Evolutionary conservation across 192 early-diverging fungal species (phyloP).

Genomic region (Powellomyces hirtus): DNA sequence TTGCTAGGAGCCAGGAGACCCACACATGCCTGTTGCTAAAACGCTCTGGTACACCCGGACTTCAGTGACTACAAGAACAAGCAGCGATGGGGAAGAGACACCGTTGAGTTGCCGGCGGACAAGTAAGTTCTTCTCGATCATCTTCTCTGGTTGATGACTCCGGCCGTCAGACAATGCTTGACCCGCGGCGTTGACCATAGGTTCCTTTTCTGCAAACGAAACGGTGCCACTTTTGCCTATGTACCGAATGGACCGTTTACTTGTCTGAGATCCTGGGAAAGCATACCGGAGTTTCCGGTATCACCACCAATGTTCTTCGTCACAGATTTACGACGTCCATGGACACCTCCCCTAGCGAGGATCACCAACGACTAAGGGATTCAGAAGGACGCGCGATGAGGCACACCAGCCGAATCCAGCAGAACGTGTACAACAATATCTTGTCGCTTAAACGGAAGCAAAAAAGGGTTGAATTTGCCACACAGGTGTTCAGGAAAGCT

Average conservation of each 20-base stretch:
- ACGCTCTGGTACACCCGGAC: not conserved
- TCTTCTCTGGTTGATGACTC: constrained; percentile 8
- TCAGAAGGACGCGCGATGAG: not conserved
- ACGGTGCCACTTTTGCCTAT: not conserved
- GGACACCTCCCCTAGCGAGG: not conserved
- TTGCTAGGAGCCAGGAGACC: not conserved
- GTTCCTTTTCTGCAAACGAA: constrained; percentile 13
- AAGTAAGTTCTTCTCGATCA: not conserved
- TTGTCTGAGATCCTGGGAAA: not conserved
- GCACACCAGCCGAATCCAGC: constrained; percentile 12
- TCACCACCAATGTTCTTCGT: not conserved
- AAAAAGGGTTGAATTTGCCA: constrained; percentile 7
- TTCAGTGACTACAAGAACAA: constrained; percentile 20
- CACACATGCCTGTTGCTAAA: not conserved
- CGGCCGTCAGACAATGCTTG: not conserved
- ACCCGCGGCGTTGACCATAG: constrained; percentile 1
- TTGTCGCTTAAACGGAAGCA: not conserved
- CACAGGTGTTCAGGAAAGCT: not conserved
- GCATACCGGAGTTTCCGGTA: not conserved
- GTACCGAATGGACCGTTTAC: not conserved
- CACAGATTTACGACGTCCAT: constrained; percentile 6
- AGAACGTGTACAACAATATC: constrained; percentile 11
- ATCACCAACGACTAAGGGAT: constrained; percentile 6
- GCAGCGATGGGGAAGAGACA: not conserved
- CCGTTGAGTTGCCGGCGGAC: constrained; percentile 5